Evolutionary conservation across 495 filamentous ascomycete species (phyloP).

Genomic region (Aspergillus indologenus): DNA sequence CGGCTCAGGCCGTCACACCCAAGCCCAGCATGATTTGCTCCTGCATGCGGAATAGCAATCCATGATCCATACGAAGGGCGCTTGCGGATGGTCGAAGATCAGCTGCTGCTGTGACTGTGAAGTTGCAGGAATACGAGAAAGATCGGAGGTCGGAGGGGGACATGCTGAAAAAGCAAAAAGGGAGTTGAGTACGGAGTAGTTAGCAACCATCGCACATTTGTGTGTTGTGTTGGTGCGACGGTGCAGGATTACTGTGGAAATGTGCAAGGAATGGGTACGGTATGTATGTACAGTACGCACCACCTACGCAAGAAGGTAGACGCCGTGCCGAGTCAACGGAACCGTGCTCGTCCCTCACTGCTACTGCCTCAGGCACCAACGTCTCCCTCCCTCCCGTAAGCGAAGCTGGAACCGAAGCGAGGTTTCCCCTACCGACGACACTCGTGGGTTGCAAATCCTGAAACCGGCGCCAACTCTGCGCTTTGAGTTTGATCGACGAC

Average conservation of each 20-base stretch:
- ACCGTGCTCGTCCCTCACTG: no score
- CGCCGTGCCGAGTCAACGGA: not conserved
- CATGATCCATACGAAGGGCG: not conserved
- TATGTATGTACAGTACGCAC: no score
- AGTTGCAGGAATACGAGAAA: constrained; percentile 1
- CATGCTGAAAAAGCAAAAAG: not conserved
- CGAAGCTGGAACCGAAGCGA: not conserved
- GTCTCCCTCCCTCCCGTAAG: not conserved
- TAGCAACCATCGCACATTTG: no score
- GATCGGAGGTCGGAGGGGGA: not conserved
- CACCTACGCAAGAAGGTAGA: not conserved
- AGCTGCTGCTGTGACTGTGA: not conserved
- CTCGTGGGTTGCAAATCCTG: constrained; percentile 6
- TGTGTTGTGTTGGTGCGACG: no score
- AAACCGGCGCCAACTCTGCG: constrained; percentile 10
- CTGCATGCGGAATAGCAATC: constrained; percentile 3
- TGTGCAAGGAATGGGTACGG: no score
- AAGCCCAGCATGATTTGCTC: not conserved
- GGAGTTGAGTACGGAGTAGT: not conserved
- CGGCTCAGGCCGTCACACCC: not conserved
- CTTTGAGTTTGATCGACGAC: constrained; percentile 12
- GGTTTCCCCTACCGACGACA: not conserved
- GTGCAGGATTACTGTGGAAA: no score
- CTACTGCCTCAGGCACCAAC: not conserved
- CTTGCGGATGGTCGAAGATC: not conserved